Evolutionary conservation across 2,329 filamentous ascomycete species (phyloP), one percentile per base, ranked within the genome.

Genomic region (Aspergillus chevalieri): DNA sequence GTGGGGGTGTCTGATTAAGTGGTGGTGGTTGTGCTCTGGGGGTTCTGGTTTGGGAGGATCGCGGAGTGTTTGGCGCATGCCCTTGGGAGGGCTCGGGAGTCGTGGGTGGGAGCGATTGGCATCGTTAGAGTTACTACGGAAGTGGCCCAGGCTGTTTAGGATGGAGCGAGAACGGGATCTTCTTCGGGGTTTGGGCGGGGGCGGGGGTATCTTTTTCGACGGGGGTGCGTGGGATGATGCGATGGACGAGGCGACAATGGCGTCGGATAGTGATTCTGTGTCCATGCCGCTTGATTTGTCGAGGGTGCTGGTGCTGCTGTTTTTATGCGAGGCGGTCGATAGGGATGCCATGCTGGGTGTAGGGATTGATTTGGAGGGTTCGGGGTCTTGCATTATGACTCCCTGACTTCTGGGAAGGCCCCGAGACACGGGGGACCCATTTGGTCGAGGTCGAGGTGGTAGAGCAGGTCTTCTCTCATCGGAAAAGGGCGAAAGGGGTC

Each of bases 171-270:
- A 66, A 39, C 67, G 64, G 24, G 65, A 62, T 36, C 66, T 60
- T 45, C 71, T 67, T 42, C 65, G 66, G 33, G 63, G 64, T 14
- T 70, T 71, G 14, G 69, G 70, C 21, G 66, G 65, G 1, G 69
- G 64, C 10, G 72, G 71, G 12, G 67, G 62, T 7, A 59, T 70
- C n/a, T 60, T 62, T 17, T 19, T 41, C 5, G 38, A 19, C 10
- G 38, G 19, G 10, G 68, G 64, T 28, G 67, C 68, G 43, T 68
- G 67, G 6, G 65, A 62, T 34, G 74, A 74, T 48, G 73, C 74
- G 2, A 75, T 54, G 30, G 74, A 75, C 9, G 73, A 75, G 15
- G 73, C 74, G 15, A 74, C 68, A 52, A 76, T 73, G 24, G 74
- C 73, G 60, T 74, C 67, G 12, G 73, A 73, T 3, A 73, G 64